A percentile compares a stretch with the other conserved stretches of the same genome.
Conservation (phyloP, 352 stramenopile species). For the Globisporangium paroecandrum region DNA sequence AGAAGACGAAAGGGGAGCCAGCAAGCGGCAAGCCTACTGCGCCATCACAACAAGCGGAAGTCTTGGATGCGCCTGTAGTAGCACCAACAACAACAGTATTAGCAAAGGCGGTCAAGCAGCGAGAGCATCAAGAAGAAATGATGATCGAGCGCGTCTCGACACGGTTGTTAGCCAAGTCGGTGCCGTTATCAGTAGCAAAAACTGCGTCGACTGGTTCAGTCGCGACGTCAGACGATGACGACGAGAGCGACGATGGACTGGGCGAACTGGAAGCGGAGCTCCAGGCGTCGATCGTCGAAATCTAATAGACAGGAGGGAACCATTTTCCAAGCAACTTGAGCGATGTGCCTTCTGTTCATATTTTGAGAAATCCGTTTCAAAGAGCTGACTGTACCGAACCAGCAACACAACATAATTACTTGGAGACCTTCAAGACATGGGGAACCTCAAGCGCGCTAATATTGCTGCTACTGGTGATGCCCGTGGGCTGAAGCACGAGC, state of each 20-base stretch:
- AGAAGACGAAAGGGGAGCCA: neutral
- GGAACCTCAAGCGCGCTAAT: constrained; percentile 8
- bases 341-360: neutral
- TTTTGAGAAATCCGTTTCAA: neutral
- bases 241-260: constrained; percentile 44
- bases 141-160: neutral
- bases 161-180: neutral
- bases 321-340: neutral
- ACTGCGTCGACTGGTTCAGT: constrained; percentile 16
- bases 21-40: neutral
- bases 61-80: neutral
- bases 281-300: constrained; percentile 10
- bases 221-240: constrained; percentile 21
- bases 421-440: neutral
- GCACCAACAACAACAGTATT: neutral
- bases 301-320: neutral
- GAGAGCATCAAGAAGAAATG: neutral
- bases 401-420: no score
- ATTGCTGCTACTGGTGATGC: neutral
- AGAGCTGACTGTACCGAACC: no score
- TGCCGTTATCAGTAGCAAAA: neutral
- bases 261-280: constrained; percentile 46
- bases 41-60: neutral
- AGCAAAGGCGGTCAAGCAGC: neutral
- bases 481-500: neutral